These are phyloP conservation scores for Hypoxylon sp. DNA, from an alignment of 2,329 filamentous ascomycete genomes.

Conservation along the genomic window DNA sequence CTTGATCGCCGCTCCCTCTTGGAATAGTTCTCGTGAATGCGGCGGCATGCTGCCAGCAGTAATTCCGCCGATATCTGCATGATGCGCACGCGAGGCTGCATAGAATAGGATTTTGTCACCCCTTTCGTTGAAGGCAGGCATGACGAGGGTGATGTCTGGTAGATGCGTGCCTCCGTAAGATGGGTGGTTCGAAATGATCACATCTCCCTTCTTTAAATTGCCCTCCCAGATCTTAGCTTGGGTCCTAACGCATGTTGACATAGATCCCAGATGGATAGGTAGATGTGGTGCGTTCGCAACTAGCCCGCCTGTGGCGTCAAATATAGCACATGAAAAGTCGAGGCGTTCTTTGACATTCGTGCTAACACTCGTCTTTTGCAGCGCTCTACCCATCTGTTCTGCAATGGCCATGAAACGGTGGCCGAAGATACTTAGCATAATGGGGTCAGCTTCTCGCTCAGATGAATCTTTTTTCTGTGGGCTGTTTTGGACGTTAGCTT, in stretches of 20 bases:
- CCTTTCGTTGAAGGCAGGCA: conserved; percentile 77
- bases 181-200: conserved; percentile 87
- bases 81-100: conserved; percentile 83
- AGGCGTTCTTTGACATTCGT: conserved; percentile 87
- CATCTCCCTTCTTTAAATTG: conserved; percentile 83
- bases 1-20: conserved; percentile 72
- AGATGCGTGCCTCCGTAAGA: conserved; percentile 88
- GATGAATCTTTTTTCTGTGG: conserved; percentile 48
- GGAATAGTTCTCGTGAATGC: conserved; percentile 71
- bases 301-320: conserved; percentile 80
- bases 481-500: conserved; percentile 48
- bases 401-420: conserved; percentile 90
- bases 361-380: conserved; percentile 85
- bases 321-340: conserved; percentile 87
- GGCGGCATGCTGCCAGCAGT: conserved; percentile 83
- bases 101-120: conserved; percentile 85
- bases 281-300: conserved; percentile 87
- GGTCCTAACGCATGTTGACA: conserved; percentile 86
- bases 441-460: conserved; percentile 75
- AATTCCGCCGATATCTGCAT: conserved; percentile 85
- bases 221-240: conserved; percentile 86
- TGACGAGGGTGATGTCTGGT: conserved; percentile 86
- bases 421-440: conserved; percentile 83
- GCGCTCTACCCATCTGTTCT: conserved; percentile 84
- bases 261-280: conserved; percentile 84